These are phyloP conservation scores for Piloderma croceum DNA, from an alignment of 768 basidiomycete species.

Conservation along the genomic window DNA sequence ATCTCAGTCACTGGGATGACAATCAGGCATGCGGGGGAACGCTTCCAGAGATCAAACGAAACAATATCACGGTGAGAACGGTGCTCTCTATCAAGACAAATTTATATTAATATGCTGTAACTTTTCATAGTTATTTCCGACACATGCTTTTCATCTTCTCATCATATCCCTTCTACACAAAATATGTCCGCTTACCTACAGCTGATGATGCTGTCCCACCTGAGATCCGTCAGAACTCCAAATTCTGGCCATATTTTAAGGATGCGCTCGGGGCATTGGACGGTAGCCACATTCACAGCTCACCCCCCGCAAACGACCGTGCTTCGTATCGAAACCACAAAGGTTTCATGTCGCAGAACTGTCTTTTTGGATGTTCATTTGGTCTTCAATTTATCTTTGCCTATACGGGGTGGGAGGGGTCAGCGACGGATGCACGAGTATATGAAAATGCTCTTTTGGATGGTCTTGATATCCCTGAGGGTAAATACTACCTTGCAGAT, in stretches of 20 bases:
- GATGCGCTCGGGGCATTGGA: slow-evolving; percentile 30
- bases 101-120: slow-evolving; percentile 5
- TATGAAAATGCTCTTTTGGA: slow-evolving; percentile 22
- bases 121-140: slow-evolving; percentile 24
- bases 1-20: no score
- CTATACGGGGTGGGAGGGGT: slow-evolving; percentile 37
- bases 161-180: slow-evolving; percentile 22
- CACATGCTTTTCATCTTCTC: slow-evolving; percentile 22
- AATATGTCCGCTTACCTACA: slow-evolving; percentile 16
- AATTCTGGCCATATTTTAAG: slow-evolving; percentile 28
- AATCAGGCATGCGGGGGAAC: no score
- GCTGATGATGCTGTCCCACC: slow-evolving; percentile 5
- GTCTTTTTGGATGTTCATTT: slow-evolving; percentile 30
- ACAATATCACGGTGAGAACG: slow-evolving; percentile 15
- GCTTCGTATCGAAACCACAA: slow-evolving; percentile 15
- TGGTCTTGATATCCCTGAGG: slow-evolving; percentile 27
- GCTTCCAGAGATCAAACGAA: slow-evolving; percentile 12
- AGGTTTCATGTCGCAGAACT: slow-evolving; percentile 32
- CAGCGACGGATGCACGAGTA: slow-evolving; percentile 29
- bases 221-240: slow-evolving; percentile 19
- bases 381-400: slow-evolving; percentile 32
- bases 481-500: slow-evolving; percentile 30
- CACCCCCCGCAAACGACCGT: slow-evolving; percentile 10
- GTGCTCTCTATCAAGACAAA: no score
- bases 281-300: slow-evolving; percentile 20